phyloP scores from a whole-genome alignment of 495 filamentous ascomycete species.

The Penicillium parvum region DNA sequence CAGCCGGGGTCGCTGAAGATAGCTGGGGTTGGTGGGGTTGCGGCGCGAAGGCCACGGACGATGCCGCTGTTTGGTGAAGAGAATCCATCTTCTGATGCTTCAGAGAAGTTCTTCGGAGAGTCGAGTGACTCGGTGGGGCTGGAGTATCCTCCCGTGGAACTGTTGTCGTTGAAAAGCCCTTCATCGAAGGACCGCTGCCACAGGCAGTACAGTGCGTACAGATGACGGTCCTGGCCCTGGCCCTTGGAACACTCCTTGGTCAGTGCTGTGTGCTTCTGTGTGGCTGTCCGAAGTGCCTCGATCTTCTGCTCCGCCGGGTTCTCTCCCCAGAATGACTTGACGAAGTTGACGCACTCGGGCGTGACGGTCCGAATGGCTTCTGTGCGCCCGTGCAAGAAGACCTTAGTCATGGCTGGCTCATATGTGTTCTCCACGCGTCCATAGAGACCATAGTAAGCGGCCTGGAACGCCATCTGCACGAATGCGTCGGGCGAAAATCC shows the following conservation, averaged over 20 bases:
- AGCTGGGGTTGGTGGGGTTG: constrained; percentile 54
- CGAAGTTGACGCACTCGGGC: constrained; percentile 74
- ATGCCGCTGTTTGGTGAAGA: constrained; percentile 31
- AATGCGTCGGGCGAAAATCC: constrained; percentile 97
- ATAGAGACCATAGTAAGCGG: constrained; percentile 96
- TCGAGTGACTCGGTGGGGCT: constrained; percentile 50
- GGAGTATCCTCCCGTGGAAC: constrained; percentile 50
- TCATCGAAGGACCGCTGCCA: constrained; percentile 91
- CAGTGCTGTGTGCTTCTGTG: constrained; percentile 70
- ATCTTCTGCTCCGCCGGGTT: constrained; percentile 77
- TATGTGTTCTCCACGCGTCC: constrained; percentile 92
- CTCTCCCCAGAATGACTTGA: constrained; percentile 93
- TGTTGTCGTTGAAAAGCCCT: constrained; percentile 52
- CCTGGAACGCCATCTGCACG: constrained; percentile 98
- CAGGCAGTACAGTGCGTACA: constrained; percentile 91
- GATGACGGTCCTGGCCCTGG: constrained; percentile 86
- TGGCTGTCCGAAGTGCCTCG: constrained; percentile 76
- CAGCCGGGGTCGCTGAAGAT: constrained; percentile 87
- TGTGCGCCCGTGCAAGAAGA: constrained; percentile 86
- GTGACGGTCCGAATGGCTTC: constrained; percentile 90
- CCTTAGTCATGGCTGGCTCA: constrained; percentile 97
- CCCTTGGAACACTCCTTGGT: constrained; percentile 89
- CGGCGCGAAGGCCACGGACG: constrained; percentile 27
- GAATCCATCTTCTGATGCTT: constrained; percentile 44
- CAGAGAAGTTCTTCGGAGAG: constrained; percentile 50